Base-by-base conservation (phyloP, 441 rosid species). In the Arabidopsis lyrata region DNA sequence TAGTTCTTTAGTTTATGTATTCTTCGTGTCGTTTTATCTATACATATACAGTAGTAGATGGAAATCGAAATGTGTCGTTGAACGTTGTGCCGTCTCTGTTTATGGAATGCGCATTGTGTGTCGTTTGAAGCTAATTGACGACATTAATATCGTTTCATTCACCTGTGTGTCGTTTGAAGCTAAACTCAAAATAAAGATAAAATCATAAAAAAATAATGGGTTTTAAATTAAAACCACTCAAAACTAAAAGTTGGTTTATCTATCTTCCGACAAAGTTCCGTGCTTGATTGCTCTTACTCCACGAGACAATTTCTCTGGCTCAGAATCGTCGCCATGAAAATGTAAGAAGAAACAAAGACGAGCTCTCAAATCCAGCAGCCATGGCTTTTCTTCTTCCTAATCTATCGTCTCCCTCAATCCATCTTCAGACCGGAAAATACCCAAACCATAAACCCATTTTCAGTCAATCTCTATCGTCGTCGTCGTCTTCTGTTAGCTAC, bases 371-470 rank as follows among this genome's bases (percentile, higher is more conserved):
- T 2, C 13, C n/a, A 78, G 74, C 67, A 61, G 75, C 55, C 27
- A 93, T 93, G 98, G 90, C 97, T 72, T 89, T 93, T 82, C 86
- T 88, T 59, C 84, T 89, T 5, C 81, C 93, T 54, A 87, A 86
- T 70, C 90, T 89, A 54, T 86, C 91, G 59, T 85, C 91, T 32
- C 87, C 88, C 24, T 66, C 85, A 2, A 73, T 85, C 32, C 89
- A 85, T 44, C 83, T 77, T 53, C 88, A 70, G 78, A 56, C 90
- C 66, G 86, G 81, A 79, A 70, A 81, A 68, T 68, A 81, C 42
- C 64, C 63, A 52, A 85, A 74, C 60, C 84, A 79, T 15, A 86
- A 81, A 55, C 57, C 81, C 75, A 20, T 72, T 76, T 68, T 73
- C 56, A 73, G 4, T 68, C 75, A 68, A 14, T 72, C 74, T 56